Conservation (phyloP, 1,139 yeast species). For the Candida frijolesensis region DNA sequence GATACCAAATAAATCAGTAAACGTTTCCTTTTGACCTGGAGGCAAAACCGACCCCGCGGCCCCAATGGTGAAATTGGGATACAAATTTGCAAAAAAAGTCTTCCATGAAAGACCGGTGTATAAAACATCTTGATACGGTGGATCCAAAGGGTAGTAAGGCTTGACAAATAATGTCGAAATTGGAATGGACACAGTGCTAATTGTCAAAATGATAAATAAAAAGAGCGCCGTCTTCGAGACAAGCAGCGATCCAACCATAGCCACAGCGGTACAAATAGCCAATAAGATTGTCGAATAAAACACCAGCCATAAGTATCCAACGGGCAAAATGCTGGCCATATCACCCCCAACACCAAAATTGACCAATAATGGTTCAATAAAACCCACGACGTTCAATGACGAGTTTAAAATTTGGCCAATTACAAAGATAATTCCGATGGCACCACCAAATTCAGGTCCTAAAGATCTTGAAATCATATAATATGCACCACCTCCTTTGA, state of each 20-base stretch:
- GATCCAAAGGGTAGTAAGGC: constrained; percentile 52
- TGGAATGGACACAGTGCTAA: constrained; percentile 83
- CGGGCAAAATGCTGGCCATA: constrained; percentile 49
- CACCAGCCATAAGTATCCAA: constrained; percentile 60
- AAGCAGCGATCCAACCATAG: constrained; percentile 79
- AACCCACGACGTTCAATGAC: constrained; percentile 78
- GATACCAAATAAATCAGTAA: constrained; percentile 85
- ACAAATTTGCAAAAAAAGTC: constrained; percentile 64
- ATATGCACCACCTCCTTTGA: constrained; percentile 83
- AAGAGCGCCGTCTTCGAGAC: constrained; percentile 85
- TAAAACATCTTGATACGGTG: constrained; percentile 47
- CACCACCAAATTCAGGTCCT: constrained; percentile 86
- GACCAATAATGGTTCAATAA: constrained; percentile 70
- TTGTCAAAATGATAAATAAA: constrained; percentile 65
- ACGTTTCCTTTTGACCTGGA: constrained; percentile 61
- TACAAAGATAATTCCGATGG: constrained; percentile 76
- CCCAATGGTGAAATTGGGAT: constrained; percentile 80
- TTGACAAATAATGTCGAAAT: constrained; percentile 65
- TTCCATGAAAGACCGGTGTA: constrained; percentile 77
- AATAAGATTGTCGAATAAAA: constrained; percentile 67
- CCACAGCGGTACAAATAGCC: constrained; percentile 71
- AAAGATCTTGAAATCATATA: constrained; percentile 78
- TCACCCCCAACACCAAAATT: constrained; percentile 70
- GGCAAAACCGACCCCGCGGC: constrained; percentile 86
- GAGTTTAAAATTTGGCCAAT: constrained; percentile 77